phyloP scores from a whole-genome alignment of 345 rosid genomes.

The Populus tremula region DNA sequence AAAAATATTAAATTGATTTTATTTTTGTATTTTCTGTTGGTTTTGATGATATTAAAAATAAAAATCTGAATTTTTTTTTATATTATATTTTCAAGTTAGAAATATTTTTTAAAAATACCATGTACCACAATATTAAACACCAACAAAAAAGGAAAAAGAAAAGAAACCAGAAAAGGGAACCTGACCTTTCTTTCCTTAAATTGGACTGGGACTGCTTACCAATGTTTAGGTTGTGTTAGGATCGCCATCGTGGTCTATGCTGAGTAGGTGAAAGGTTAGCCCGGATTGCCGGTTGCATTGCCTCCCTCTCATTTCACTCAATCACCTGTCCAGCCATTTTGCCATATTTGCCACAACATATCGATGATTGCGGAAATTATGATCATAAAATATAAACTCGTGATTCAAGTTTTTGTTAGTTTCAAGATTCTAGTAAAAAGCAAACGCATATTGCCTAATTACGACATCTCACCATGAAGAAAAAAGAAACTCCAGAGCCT shows the following conservation, averaged over 20 bases:
- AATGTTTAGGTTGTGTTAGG: conserved; percentile 28
- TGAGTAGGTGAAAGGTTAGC: conserved; percentile 15
- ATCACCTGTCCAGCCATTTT: neutral
- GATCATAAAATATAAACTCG: neutral
- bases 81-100: too few species aligned
- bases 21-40: too few species aligned
- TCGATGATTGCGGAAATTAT: neutral
- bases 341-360: neutral
- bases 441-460: neutral
- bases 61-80: too few species aligned
- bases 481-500: neutral
- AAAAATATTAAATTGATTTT: too few species aligned
- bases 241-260: conserved; percentile 25
- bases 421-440: neutral
- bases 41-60: too few species aligned
- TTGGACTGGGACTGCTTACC: conserved; percentile 41
- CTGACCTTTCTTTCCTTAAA: neutral
- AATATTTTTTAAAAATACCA: neutral
- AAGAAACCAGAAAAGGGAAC: conserved; percentile 2
- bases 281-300: neutral
- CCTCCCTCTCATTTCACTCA: conserved; percentile 7
- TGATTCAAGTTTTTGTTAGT: neutral
- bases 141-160: neutral
- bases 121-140: neutral
- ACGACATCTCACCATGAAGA: neutral